A percentile compares a stretch with the other conserved stretches of the same genome.
Evolutionary conservation across 495 filamentous ascomycete genomes (phyloP).

Genomic region (Tuber brumale): DNA sequence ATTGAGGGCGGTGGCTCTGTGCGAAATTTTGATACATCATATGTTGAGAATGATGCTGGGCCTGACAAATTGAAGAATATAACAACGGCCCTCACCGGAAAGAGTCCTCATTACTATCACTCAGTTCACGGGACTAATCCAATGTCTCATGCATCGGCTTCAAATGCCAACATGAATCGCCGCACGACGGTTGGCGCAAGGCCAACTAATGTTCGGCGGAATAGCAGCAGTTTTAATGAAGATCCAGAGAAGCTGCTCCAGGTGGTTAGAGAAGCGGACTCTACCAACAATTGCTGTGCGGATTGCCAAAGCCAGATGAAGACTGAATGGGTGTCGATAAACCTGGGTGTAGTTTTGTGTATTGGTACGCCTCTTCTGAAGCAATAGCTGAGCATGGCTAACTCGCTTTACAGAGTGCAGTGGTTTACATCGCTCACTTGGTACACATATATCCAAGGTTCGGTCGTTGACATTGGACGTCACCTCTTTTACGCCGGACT

Average conservation of each 20-base stretch:
- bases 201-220: slow-evolving; percentile 61
- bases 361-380: slow-evolving; percentile 49
- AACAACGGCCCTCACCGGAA: slow-evolving; percentile 79
- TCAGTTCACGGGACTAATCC: slow-evolving; percentile 43
- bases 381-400: slow-evolving; percentile 7
- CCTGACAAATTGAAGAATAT: slow-evolving; percentile 45
- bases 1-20: slow-evolving; percentile 66
- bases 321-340: slow-evolving; percentile 98
- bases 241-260: slow-evolving; percentile 80
- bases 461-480: slow-evolving; percentile 93
- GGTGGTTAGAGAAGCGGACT: slow-evolving; percentile 78
- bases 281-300: slow-evolving; percentile 90
- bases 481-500: slow-evolving; percentile 89
- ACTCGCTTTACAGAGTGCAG: slow-evolving; percentile 63
- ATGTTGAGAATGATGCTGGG: slow-evolving; percentile 33
- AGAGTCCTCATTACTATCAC: slow-evolving; percentile 62
- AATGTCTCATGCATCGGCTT: slow-evolving; percentile 41
- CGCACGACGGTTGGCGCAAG: slow-evolving; percentile 86
- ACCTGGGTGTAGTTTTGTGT: slow-evolving; percentile 90
- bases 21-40: slow-evolving; percentile 38
- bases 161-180: slow-evolving; percentile 58
- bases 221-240: slow-evolving; percentile 66
- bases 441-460: slow-evolving; percentile 96
- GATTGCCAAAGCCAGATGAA: slow-evolving; percentile 88
- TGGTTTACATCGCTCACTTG: slow-evolving; percentile 92